Evolutionary conservation across 139 green algal genomes (phyloP).

Genomic region (Closterium sp.): DNA sequence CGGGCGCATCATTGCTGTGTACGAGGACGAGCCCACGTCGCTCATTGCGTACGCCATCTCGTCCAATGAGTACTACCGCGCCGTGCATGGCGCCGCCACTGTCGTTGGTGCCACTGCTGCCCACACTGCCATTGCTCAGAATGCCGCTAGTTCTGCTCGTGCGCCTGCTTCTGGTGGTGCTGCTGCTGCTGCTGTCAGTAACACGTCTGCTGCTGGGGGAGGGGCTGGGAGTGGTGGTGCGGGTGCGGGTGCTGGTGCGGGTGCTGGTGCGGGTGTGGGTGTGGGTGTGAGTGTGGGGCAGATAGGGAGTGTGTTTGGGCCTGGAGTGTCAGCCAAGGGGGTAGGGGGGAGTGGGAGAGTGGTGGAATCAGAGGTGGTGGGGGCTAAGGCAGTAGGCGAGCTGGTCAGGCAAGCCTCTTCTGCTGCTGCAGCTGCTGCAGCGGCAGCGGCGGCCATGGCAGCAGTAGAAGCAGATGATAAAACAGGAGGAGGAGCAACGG

Average conservation of each 20-base stretch:
- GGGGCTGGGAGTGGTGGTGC: too few species aligned
- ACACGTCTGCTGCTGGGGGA: neutral
- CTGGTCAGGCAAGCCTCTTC: neutral
- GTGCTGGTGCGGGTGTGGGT: neutral
- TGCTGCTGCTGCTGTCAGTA: neutral
- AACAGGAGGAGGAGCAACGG: neutral
- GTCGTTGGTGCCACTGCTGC: too few species aligned
- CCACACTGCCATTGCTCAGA: too few species aligned
- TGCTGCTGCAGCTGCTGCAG: neutral
- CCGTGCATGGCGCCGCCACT: neutral
- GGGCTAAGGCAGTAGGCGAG: neutral
- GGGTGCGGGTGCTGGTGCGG: neutral
- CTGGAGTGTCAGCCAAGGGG: neutral
- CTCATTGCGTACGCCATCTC: conserved; percentile 54
- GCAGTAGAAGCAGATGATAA: neutral
- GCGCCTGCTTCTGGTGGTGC: too few species aligned
- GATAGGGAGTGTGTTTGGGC: neutral
- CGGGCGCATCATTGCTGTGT: neutral
- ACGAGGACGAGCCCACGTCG: conserved; percentile 52
- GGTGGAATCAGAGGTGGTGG: neutral
- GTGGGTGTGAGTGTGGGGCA: neutral
- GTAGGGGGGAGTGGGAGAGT: neutral
- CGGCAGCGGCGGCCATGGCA: neutral
- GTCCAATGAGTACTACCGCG: conserved; percentile 39
- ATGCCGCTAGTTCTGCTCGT: too few species aligned